Evolutionary conservation across 176 grass and related monocot genomes (phyloP).

Genomic region (Chloris gayana): DNA sequence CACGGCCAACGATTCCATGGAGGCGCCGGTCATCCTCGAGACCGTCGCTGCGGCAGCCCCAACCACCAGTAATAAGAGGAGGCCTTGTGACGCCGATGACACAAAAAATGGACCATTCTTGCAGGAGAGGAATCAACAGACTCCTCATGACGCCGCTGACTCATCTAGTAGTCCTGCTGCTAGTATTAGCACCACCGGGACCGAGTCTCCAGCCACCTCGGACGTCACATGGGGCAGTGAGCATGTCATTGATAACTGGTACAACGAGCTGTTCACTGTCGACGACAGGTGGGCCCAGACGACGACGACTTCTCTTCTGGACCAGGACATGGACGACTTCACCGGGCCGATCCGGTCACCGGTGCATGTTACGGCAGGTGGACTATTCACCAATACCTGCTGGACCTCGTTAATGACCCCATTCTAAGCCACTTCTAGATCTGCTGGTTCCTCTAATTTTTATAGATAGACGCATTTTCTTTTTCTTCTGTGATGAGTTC

Average conservation of each 20-base stretch:
- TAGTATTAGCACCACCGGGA: too few relatives aligned
- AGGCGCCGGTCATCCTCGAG: conserved; percentile 45
- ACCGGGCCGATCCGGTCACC: conserved; percentile 47
- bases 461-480: too few relatives aligned
- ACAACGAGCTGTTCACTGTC: neutral
- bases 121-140: too few relatives aligned
- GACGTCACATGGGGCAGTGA: too few relatives aligned
- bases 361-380: conserved; percentile 10
- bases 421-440: neutral
- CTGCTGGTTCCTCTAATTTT: neutral
- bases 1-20: neutral
- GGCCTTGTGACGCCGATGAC: neutral
- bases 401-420: neutral
- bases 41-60: neutral
- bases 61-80: neutral
- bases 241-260: neutral
- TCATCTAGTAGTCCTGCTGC: too few relatives aligned
- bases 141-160: neutral
- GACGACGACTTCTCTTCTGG: neutral
- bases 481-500: too few relatives aligned
- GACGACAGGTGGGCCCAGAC: neutral
- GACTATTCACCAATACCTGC: neutral
- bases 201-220: too few relatives aligned
- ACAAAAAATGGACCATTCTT: too few relatives aligned
- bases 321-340: conserved; percentile 29